Percentiles rank a stretch among this genome's conserved stretches.
Conservation (phyloP, 805 yeast species). For the Lipomyces yamanashiensis region DNA sequence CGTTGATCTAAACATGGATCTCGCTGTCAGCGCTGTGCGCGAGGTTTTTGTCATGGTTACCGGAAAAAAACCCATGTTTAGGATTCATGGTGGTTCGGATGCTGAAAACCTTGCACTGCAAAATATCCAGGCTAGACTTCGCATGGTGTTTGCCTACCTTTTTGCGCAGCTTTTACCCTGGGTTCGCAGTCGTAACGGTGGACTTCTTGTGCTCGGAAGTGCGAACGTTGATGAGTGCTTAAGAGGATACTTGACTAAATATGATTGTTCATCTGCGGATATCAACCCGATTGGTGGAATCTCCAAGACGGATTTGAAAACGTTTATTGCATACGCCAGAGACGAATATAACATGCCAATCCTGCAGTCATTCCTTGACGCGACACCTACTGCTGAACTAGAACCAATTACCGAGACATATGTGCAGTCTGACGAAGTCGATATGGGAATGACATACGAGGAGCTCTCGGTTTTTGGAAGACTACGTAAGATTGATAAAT, state of each 20-base stretch:
- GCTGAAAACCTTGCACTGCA: slow-evolving; percentile 93
- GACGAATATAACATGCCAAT: slow-evolving; percentile 74
- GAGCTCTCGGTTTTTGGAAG: slow-evolving; percentile 90
- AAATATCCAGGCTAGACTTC: slow-evolving; percentile 91
- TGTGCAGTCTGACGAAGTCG: slow-evolving; percentile 94
- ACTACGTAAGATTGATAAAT: slow-evolving; percentile 86
- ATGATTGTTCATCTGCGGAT: slow-evolving; percentile 97
- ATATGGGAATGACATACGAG: slow-evolving; percentile 98
- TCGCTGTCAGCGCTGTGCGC: slow-evolving; percentile 73
- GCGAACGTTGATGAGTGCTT: slow-evolving; percentile 97
- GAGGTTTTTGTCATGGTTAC: slow-evolving; percentile 84
- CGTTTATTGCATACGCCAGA: slow-evolving; percentile 81
- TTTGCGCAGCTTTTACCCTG: slow-evolving; percentile 96
- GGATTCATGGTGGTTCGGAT: slow-evolving; percentile 90
- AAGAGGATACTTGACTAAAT: slow-evolving; percentile 93
- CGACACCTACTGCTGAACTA: slow-evolving; percentile 96
- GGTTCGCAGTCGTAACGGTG: slow-evolving; percentile 78
- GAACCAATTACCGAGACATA: slow-evolving; percentile 93
- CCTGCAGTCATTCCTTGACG: slow-evolving; percentile 75
- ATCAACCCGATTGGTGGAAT: slow-evolving; percentile 99
- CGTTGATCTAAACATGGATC: slow-evolving; percentile 89
- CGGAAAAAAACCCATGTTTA: slow-evolving; percentile 85
- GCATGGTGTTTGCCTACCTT: slow-evolving; percentile 93
- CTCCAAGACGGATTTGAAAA: slow-evolving; percentile 88
- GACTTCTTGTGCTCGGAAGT: slow-evolving; percentile 87